A percentile compares a stretch with the other conserved stretches of the same genome.
Evolutionary conservation across 768 basidiomycete genomes (phyloP).

Genomic region (Tylopilus intermedius): DNA sequence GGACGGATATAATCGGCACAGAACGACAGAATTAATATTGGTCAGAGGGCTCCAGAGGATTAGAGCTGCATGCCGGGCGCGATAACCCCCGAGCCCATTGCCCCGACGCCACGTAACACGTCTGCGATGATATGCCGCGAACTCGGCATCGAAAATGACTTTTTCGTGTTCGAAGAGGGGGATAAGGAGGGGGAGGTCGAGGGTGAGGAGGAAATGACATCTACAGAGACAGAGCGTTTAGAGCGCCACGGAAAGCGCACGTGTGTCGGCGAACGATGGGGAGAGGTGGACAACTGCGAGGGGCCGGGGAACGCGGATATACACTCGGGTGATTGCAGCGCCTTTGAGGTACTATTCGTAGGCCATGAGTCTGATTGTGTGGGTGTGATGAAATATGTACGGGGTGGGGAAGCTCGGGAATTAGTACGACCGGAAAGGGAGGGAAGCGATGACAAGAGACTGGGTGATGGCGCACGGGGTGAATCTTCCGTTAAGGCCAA

Average conservation of each 20-base stretch:
- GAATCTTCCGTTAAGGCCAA: conserved; percentile 4
- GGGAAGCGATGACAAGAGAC: conserved; percentile 17
- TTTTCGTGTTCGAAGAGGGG: conserved; percentile 9
- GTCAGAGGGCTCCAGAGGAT: neutral
- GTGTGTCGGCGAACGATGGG: conserved; percentile 1
- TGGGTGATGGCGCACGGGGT: conserved; percentile 21
- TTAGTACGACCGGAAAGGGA: conserved; percentile 21
- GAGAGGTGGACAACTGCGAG: neutral
- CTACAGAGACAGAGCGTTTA: neutral
- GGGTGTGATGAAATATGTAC: conserved; percentile 6
- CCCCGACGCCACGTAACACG: conserved; percentile 41
- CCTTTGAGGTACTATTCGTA: neutral
- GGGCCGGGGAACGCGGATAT: neutral
- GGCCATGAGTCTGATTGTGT: conserved; percentile 1
- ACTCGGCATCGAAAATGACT: conserved; percentile 11
- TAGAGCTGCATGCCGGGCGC: neutral
- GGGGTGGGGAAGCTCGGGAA: conserved; percentile 8
- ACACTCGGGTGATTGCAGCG: neutral
- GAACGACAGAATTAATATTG: too few species aligned
- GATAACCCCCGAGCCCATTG: conserved; percentile 21
- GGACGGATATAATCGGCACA: too few species aligned
- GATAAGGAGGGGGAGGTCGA: conserved; percentile 7
- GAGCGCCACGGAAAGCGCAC: conserved; percentile 9
- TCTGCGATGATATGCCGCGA: conserved; percentile 31
- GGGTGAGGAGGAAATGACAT: neutral